Conservation (phyloP, 2,329 filamentous ascomycete species). For the Myriosclerotinia scirpicola region DNA sequence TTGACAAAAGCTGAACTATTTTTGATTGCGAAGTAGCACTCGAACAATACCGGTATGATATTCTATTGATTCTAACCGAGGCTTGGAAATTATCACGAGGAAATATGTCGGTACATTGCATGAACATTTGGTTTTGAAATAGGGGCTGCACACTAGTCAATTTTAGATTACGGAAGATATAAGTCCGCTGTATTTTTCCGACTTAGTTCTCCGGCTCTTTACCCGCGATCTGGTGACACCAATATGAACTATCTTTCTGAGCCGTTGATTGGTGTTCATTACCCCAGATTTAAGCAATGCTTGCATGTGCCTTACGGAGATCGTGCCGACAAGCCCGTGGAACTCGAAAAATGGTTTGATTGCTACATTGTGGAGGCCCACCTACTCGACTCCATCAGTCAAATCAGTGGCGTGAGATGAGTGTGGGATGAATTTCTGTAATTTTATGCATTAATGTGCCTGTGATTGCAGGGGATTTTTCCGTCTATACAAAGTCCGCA, state of each 20-base stretch:
- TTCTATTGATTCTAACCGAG: background rate
- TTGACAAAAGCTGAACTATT: background rate
- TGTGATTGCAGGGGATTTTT: background rate
- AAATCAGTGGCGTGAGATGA: background rate
- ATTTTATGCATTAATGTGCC: background rate
- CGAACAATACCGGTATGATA: background rate
- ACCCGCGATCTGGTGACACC: conserved; percentile 13
- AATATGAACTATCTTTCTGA: background rate
- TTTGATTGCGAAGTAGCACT: background rate
- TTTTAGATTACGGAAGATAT: conserved; percentile 4
- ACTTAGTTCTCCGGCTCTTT: background rate
- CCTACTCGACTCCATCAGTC: conserved; percentile 1
- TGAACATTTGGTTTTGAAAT: background rate
- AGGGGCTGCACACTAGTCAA: background rate
- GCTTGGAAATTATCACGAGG: background rate
- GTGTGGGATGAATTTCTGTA: background rate
- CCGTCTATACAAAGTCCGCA: background rate
- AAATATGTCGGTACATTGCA: background rate
- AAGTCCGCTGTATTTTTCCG: background rate
- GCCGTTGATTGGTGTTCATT: conserved; percentile 2
- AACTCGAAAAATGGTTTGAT: conserved; percentile 5
- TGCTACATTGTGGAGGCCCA: background rate
- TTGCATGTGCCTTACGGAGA: conserved; percentile 16
- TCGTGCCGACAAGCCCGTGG: conserved; percentile 18
- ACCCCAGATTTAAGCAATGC: conserved; percentile 13